Evolutionary conservation across 2,329 filamentous ascomycete species (phyloP).

Genomic region (Diaporthe sp.): DNA sequence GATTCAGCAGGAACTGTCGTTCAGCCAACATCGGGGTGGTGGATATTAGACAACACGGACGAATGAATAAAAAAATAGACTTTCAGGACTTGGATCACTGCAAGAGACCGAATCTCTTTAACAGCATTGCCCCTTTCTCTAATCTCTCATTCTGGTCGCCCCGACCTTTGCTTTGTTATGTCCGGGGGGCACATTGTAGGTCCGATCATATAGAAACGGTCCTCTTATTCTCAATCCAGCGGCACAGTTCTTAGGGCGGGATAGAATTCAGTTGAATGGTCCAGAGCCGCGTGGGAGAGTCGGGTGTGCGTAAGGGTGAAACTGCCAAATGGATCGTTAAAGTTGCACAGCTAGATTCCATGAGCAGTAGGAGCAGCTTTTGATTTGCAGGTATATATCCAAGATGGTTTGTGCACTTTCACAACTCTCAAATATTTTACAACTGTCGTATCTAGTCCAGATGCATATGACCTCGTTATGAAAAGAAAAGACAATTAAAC

Average conservation of each 20-base stretch:
- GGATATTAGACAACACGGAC: not conserved
- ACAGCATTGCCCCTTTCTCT: too few species aligned
- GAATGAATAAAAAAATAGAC: too few species aligned
- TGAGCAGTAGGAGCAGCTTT: too few species aligned
- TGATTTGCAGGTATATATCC: not conserved
- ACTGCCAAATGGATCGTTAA: rapidly evolving
- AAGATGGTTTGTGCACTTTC: not conserved
- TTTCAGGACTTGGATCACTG: too few species aligned
- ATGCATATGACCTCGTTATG: slow-evolving; percentile 1
- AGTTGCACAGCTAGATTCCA: not conserved
- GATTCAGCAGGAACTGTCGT: not conserved
- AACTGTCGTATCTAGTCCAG: not conserved
- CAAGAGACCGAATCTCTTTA: too few species aligned
- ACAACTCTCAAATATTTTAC: not conserved
- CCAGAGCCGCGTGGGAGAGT: not conserved
- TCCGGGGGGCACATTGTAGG: not conserved
- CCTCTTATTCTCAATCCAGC: too few species aligned
- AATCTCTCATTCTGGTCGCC: too few species aligned
- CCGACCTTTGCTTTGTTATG: too few species aligned
- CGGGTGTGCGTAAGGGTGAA: not conserved
- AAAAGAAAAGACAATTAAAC: not conserved
- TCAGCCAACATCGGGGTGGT: not conserved
- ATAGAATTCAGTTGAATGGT: not conserved
- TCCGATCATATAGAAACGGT: not conserved
- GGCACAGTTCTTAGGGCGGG: too few species aligned